Percentiles rank a stretch among this genome's conserved stretches.
Evolutionary conservation across 331 rosid genomes (phyloP).

Genomic region (Prunus yedoensis): DNA sequence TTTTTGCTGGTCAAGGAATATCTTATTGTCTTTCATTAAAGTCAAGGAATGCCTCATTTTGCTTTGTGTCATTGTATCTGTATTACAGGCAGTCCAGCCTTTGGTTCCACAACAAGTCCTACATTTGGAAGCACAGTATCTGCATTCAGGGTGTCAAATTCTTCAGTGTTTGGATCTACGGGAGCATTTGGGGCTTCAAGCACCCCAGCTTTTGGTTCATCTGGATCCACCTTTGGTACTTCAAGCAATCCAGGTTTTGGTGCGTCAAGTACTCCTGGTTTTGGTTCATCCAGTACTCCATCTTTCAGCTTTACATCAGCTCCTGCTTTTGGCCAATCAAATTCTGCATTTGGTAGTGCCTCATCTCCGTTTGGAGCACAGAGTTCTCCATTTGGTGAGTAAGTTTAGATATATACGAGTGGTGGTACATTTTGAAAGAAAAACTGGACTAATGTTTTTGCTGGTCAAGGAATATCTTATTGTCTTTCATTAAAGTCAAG

Average conservation of each 20-base stretch:
- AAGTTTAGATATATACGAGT: no score
- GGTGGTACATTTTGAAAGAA: no score
- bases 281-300: no score
- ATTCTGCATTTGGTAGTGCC: no score
- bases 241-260: constrained; percentile 59
- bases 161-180: constrained; percentile 68
- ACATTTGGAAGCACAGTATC: constrained; percentile 55
- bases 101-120: constrained; percentile 47
- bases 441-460: no score
- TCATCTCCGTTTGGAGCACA: no score
- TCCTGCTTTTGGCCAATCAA: no score
- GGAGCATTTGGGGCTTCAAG: constrained; percentile 70
- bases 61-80: background rate
- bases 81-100: constrained; percentile 31
- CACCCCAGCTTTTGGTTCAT: constrained; percentile 28
- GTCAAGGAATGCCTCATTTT: background rate
- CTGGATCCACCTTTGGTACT: constrained; percentile 39
- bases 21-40: background rate
- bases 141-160: constrained; percentile 53
- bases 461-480: no score
- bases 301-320: no score
- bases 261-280: constrained; percentile 42
- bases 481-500: no score
- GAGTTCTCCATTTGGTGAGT: no score
- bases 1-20: no score